Evolutionary conservation across 163 green algal species (phyloP).

Genomic region (Chlamydomonas reinhardtii): DNA sequence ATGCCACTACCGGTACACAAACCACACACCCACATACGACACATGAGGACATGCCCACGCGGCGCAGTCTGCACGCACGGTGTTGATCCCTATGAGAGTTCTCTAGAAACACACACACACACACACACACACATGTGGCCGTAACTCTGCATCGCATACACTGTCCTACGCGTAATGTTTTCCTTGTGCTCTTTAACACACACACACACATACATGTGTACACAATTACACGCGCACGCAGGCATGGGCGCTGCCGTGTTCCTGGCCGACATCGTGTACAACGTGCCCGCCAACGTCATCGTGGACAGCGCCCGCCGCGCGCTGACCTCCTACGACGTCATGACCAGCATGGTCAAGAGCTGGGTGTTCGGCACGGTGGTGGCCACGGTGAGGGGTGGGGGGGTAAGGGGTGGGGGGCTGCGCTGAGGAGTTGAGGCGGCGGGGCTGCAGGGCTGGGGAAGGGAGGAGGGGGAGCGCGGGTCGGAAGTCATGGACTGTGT

Average conservation of each 20-base stretch:
- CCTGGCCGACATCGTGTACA: constrained; percentile 95
- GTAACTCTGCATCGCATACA: too few species aligned
- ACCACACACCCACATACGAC: too few species aligned
- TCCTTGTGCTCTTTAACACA: not conserved
- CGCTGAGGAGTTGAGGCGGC: too few species aligned
- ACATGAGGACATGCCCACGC: too few species aligned
- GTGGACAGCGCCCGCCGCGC: constrained; percentile 86
- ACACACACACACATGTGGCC: too few species aligned
- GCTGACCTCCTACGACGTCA: constrained; percentile 90
- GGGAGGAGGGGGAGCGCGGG: too few species aligned
- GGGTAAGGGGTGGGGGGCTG: not conserved
- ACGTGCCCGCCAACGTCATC: constrained; percentile 95
- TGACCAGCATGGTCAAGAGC: constrained; percentile 93
- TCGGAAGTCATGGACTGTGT: too few species aligned
- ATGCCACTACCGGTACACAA: too few species aligned
- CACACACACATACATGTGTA: not conserved
- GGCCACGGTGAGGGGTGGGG: constrained; percentile 69
- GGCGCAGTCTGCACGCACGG: too few species aligned
- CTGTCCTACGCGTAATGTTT: not conserved
- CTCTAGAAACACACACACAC: too few species aligned
- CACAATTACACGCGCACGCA: constrained; percentile 32
- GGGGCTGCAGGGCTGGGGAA: not conserved
- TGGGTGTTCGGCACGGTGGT: constrained; percentile 97
- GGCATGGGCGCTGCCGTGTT: constrained; percentile 91
- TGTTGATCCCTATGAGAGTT: too few species aligned